A percentile compares a stretch with the other conserved stretches of the same genome.
phyloP scores from a whole-genome alignment of 192 early-diverging fungal genomes.

The Mortierella alpina region DNA sequence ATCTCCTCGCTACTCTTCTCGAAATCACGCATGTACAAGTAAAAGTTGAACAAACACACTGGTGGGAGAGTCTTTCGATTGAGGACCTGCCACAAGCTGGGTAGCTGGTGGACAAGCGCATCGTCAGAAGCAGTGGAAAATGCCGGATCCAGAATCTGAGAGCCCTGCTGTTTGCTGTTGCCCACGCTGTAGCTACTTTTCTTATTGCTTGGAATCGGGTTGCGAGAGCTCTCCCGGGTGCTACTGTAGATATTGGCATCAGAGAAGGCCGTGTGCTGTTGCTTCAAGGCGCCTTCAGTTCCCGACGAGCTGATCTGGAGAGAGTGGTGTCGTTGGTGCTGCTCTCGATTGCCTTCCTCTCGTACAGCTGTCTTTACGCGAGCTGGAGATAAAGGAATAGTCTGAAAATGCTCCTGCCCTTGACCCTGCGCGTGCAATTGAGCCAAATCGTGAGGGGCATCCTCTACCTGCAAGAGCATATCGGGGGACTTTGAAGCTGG shows the following conservation, averaged over 20 bases:
- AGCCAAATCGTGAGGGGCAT: no score
- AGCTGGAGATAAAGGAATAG: slow-evolving; percentile 10
- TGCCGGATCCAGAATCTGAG: slow-evolving; percentile 21
- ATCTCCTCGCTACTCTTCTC: slow-evolving; percentile 74
- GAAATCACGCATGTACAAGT: slow-evolving; percentile 76
- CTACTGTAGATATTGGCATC: no score
- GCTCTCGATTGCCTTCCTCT: no score
- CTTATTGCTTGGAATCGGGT: no score
- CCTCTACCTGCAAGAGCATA: no score
- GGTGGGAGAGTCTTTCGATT: slow-evolving; percentile 74
- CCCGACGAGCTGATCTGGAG: no score
- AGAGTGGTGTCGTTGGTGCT: no score
- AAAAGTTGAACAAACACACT: slow-evolving; percentile 83
- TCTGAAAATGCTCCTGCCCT: slow-evolving; percentile 5
- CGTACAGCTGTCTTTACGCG: neutral
- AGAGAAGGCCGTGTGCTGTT: no score
- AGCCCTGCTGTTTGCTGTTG: slow-evolving; percentile 11
- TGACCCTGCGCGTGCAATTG: no score
- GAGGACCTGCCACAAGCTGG: slow-evolving; percentile 77
- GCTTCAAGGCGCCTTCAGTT: no score
- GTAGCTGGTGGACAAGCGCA: slow-evolving; percentile 54
- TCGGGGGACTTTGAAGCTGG: no score
- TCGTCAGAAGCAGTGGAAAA: slow-evolving; percentile 28
- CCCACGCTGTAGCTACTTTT: neutral
- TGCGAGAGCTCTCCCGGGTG: no score